Evolutionary conservation across 441 rosid species (phyloP), one percentile per base, ranked within the genome.

Genomic region (Euphorbia corollata): DNA sequence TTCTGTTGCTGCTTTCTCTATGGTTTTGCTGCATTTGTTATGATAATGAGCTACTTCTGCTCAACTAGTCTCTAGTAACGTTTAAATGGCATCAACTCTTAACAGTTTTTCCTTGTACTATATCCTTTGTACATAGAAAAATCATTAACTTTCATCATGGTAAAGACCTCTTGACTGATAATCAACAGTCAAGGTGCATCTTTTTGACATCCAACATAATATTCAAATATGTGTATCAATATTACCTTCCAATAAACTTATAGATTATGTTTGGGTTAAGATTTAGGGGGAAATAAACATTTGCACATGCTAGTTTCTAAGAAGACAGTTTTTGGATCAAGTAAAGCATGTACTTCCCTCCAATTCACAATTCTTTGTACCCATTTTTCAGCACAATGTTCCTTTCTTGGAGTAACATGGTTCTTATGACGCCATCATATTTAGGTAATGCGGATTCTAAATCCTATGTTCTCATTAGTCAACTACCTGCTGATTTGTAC

Each of bases 401-500:
- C 8, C n/a, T 9, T 36, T 12, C 43, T 50, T 39, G 5, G n/a
- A 34, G 27, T 32, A n/a, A 64, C 56, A 47, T 55, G 48, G 34
- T 38, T 77, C 22, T 5, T 43, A 71, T 51, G 10, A 43, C 70
- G 58, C 32, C 50, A 18, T 69, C 1, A 23, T 59, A 39, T 75
- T 12, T 73, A 88, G 92, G 80, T 77, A 68, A 60, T 60, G 78
- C 70, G 64, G 96, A 87, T 66, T 74, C 84, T 12, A 90, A 83
- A 74, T 90, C 96, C 12, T 90, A 88, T 81, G 83, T 93, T 67
- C 81, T 93, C 36, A 73, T 79, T 30, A 93, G 96, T 77, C 81
- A 84, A 75, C 79, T 90, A 64, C 92, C 95, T 0, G 73, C 80
- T 13, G 85, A 86, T 34, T 73, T 89, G 64, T 87, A 27, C 68